Percentiles rank a stretch among this genome's conserved stretches.
These are phyloP conservation scores for Hymenoscyphus linearis DNA, from an alignment of 2,329 filamentous ascomycete genomes.

Conservation along the genomic window DNA sequence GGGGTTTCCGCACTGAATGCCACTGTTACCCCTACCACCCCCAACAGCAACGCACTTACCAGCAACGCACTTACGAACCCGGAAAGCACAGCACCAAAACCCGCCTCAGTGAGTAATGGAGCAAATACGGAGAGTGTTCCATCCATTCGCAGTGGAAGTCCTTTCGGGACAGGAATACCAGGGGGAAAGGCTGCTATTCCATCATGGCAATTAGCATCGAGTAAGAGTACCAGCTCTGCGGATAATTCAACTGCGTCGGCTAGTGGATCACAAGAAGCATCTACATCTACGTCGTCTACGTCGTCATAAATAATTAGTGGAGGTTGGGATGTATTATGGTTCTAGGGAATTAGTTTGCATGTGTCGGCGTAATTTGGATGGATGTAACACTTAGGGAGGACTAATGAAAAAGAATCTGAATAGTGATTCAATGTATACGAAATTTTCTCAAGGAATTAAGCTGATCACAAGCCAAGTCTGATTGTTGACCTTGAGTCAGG, in stretches of 20 bases:
- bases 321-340: neutral
- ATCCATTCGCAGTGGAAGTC: conserved; percentile 37
- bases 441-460: neutral
- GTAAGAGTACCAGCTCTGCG: conserved; percentile 36
- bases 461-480: neutral
- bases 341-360: conserved; percentile 5
- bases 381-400: conserved; percentile 1
- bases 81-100: conserved; percentile 24
- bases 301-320: conserved; percentile 13
- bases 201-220: conserved; percentile 71
- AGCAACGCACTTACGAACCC: no score
- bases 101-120: conserved; percentile 32
- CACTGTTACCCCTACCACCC: conserved; percentile 7
- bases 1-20: conserved; percentile 12
- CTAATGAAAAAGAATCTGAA: neutral
- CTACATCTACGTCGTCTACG: no score
- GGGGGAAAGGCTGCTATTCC: conserved; percentile 64
- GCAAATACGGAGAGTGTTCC: conserved; percentile 29
- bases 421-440: conserved; percentile 2
- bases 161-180: conserved; percentile 46
- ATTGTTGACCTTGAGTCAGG: neutral
- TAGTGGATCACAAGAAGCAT: conserved; percentile 22
- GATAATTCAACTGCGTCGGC: conserved; percentile 16
- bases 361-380: conserved; percentile 4
- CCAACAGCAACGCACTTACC: conserved; percentile 17